Evolutionary conservation across 495 filamentous ascomycete genomes (phyloP).

Genomic region (Opeltia flavorubescens): DNA sequence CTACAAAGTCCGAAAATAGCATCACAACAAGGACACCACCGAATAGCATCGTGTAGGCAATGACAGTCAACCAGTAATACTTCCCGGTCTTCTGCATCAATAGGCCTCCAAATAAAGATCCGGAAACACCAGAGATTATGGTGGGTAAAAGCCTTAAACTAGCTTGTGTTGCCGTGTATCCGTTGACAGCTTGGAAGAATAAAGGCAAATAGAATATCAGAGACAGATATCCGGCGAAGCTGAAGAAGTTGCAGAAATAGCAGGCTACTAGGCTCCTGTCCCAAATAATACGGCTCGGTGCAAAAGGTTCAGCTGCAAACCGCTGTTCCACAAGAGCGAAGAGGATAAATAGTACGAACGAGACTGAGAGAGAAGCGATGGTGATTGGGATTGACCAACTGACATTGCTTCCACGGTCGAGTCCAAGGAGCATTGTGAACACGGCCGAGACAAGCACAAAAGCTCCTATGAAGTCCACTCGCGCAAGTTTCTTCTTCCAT

Average conservation of each 20-base stretch:
- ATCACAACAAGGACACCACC: slow-evolving; percentile 40
- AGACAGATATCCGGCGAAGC: slow-evolving; percentile 50
- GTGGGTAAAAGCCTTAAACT: slow-evolving; percentile 55
- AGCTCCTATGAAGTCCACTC: slow-evolving; percentile 71
- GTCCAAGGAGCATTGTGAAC: slow-evolving; percentile 54
- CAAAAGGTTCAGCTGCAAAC: slow-evolving; percentile 64
- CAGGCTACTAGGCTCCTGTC: slow-evolving; percentile 50
- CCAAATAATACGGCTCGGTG: slow-evolving; percentile 68
- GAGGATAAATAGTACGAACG: slow-evolving; percentile 44
- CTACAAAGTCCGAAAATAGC: slow-evolving; percentile 42
- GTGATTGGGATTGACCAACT: slow-evolving; percentile 50
- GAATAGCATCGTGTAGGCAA: slow-evolving; percentile 36
- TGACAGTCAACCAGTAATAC: slow-evolving; percentile 63
- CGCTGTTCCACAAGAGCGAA: slow-evolving; percentile 61
- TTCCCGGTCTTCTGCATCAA: slow-evolving; percentile 64
- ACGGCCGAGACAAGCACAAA: slow-evolving; percentile 56
- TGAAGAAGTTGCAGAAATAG: slow-evolving; percentile 67
- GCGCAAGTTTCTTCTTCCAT: slow-evolving; percentile 52
- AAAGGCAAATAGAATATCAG: slow-evolving; percentile 64
- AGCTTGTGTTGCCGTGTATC: slow-evolving; percentile 47
- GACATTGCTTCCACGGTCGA: slow-evolving; percentile 67
- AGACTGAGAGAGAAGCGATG: slow-evolving; percentile 41
- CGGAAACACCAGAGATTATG: slow-evolving; percentile 47
- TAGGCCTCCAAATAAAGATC: slow-evolving; percentile 54
- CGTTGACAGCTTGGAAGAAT: slow-evolving; percentile 61